phyloP scores from a whole-genome alignment of 108 stramenopile genomes.

The Skeletonema potamos region DNA sequence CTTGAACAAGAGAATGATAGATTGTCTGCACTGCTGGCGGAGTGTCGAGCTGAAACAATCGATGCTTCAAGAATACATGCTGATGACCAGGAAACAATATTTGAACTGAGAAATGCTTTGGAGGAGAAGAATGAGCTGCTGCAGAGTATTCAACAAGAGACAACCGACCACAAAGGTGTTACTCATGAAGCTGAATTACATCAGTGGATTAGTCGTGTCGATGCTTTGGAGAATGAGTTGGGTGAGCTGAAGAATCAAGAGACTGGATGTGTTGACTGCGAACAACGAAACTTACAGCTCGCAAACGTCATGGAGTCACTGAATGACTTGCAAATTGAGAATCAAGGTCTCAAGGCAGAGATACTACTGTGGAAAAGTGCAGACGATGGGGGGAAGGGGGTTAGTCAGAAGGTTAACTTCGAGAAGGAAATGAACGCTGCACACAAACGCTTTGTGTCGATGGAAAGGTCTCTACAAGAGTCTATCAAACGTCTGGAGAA shows the following conservation, averaged over 20 bases:
- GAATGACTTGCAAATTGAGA: conserved; percentile 32
- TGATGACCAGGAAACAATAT: conserved; percentile 26
- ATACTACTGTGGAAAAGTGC: conserved; percentile 11
- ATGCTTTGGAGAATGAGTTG: not conserved
- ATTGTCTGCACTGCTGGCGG: not conserved
- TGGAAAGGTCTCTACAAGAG: conserved; percentile 44
- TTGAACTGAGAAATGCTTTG: conserved; percentile 11
- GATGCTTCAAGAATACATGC: conserved; percentile 4
- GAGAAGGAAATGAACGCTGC: conserved; percentile 42
- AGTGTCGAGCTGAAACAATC: not conserved
- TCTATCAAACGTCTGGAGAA: conserved; percentile 30
- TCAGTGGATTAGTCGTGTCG: conserved; percentile 1
- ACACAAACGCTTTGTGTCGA: conserved; percentile 44
- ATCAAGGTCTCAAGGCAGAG: conserved; percentile 22
- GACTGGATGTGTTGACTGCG: conserved; percentile 17
- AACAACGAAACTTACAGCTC: conserved; percentile 34
- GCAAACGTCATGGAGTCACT: conserved; percentile 27
- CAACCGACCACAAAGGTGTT: not conserved
- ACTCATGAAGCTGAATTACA: conserved; percentile 10
- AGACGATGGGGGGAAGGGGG: not conserved
- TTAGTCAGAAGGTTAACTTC: conserved; percentile 25
- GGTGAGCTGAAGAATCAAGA: not conserved
- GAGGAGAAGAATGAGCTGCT: conserved; percentile 16
- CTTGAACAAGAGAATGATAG: not conserved
- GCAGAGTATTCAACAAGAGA: not conserved